Evolutionary conservation across 2,329 filamentous ascomycete genomes (phyloP), one percentile per base, ranked within the genome.

Genomic region (Trichoderma gracile): DNA sequence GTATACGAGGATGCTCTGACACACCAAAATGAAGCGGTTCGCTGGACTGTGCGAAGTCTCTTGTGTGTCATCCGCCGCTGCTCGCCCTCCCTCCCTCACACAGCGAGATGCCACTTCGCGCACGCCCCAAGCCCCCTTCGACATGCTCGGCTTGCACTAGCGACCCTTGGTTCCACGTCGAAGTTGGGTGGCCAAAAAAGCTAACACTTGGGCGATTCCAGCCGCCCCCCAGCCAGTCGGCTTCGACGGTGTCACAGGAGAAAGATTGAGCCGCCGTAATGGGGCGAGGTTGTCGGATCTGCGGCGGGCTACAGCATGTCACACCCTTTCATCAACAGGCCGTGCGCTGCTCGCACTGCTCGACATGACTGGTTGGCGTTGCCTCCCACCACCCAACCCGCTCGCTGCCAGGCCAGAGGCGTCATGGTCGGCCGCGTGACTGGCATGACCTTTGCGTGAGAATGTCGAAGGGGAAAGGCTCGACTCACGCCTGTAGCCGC

Each of bases 1-100:
- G 76, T 71, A 74, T 50, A 74, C 76, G 78, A 77, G 78, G 76
- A 77, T 78, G 74, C 77, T 80, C 79, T 82, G 79, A 82, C 80
- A 80, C 80, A 81, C 75, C 73, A 78, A 78, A 76, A 77, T 78
- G 76, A 78, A 78, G 46, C 40, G 61, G 74, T 78, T 76, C 75
- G 69, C 70, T 73, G 69, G 33, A 38, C 33, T 38, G 33, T 38
- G 33, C 33, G 33, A 38, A 38, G 33, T 69, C 70, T 70, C 69
- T 69, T 65, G 67, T 68, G 68, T 72, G 69, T 74, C 72, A 73
- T 67, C 69, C 70, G 67, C 67, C 67, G 33, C 27, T 63, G 62
- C 63, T 63, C 67, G 60, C 64, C 67, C 68, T 63, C 64, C 67
- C 68, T 63, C 67, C 67, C 69, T 53, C 65, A 56, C 67, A 58